Percentiles rank a stretch among this genome's conserved stretches.
Evolutionary conservation across 805 yeast genomes (phyloP).

Genomic region (Metschnikowia anglica): DNA sequence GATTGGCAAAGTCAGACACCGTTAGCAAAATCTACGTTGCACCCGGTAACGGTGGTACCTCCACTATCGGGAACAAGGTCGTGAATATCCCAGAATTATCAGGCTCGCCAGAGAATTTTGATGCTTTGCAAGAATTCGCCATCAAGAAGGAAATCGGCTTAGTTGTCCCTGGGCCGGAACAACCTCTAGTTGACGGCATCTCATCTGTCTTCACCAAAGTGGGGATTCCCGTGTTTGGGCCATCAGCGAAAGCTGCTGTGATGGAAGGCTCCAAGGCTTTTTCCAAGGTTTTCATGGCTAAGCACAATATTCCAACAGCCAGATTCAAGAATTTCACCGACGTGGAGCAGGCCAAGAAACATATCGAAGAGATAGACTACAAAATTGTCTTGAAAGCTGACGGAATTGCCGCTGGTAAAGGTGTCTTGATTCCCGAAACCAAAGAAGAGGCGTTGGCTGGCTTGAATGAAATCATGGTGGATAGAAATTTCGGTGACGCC

Average conservation of each 20-base stretch:
- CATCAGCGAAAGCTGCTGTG: constrained; percentile 82
- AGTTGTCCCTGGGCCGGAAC: constrained; percentile 99
- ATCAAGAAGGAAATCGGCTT: constrained; percentile 59
- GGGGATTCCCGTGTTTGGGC: constrained; percentile 97
- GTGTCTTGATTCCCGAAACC: constrained; percentile 86
- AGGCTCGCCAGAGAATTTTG: constrained; percentile 65
- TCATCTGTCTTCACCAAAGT: constrained; percentile 66
- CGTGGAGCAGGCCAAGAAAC: constrained; percentile 71
- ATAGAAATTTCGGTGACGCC: constrained; percentile 84
- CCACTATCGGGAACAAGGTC: constrained; percentile 52
- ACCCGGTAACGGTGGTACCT: constrained; percentile 96
- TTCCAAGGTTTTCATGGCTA: constrained; percentile 90
- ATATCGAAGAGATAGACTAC: constrained; percentile 63
- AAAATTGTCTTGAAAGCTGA: constrained; percentile 93
- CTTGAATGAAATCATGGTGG: constrained; percentile 84
- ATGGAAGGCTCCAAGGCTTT: constrained; percentile 98
- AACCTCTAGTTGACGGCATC: constrained; percentile 95
- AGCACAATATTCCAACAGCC: constrained; percentile 93
- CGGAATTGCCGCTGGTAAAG: constrained; percentile 98
- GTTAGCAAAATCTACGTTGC: constrained; percentile 82
- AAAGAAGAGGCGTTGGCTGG: constrained; percentile 85
- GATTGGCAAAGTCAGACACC: constrained; percentile 70
- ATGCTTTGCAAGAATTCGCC: constrained; percentile 71
- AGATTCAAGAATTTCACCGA: constrained; percentile 77
- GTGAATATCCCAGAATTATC: constrained; percentile 66